Percentiles rank a stretch among this genome's conserved stretches.
Conservation (phyloP, 176 grass and related monocot species). For the Aegilops speltoides region DNA sequence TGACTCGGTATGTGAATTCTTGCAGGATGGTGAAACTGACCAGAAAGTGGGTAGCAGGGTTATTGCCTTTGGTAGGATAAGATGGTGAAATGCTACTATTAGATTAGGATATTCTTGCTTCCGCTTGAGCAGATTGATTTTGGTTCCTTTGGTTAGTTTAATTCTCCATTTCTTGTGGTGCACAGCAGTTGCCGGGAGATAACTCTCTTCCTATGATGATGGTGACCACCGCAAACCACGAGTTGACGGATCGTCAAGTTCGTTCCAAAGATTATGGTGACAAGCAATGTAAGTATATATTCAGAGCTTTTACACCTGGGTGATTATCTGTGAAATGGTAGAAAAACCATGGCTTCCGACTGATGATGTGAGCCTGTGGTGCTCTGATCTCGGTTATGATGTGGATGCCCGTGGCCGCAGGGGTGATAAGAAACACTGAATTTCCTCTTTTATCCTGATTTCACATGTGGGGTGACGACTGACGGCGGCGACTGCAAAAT, state of each 20-base stretch:
- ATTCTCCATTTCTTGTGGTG: constrained; percentile 28
- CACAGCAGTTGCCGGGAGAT: not conserved
- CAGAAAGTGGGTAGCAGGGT: not conserved
- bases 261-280: not conserved
- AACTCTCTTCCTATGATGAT: constrained; percentile 12
- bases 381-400: constrained; percentile 21
- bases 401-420: constrained; percentile 22
- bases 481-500: not conserved
- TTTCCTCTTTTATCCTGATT: constrained; percentile 29
- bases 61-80: not conserved
- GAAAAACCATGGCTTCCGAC: constrained; percentile 12
- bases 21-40: not conserved
- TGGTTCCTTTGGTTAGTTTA: not conserved
- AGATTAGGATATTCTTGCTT: not conserved
- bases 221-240: constrained; percentile 18
- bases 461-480: constrained; percentile 16
- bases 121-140: not conserved
- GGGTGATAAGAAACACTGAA: constrained; percentile 35
- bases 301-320: not conserved
- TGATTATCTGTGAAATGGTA: not conserved
- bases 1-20: not conserved
- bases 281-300: not conserved
- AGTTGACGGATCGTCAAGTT: not conserved
- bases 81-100: not conserved
- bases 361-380: constrained; percentile 4